Base-by-base conservation (phyloP, 129 eudicot genomes). In the Lonicera japonica region DNA sequence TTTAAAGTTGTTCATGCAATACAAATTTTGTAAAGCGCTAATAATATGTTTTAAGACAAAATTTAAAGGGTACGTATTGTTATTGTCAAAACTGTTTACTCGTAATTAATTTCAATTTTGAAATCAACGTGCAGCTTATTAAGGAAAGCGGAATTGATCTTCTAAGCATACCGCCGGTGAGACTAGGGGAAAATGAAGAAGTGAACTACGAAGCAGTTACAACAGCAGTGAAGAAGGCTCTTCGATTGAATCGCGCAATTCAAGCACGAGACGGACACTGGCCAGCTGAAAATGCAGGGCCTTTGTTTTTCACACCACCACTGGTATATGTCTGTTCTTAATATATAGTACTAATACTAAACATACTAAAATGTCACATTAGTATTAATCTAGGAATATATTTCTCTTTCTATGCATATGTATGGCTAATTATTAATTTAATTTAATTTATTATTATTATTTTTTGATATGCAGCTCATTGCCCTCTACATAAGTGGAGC, bases 261-360 rank as follows among this genome's bases (percentile, higher is more conserved):
- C 89, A 82, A 67, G 76, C 95, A 15, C 83, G 75, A 24, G 95
- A 86, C 48, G 95, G 95, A 20, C 95, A 82, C 20, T 86, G 95
- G 89, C 81, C 95, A 8, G 81, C 95, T 21, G 95, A 79, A 73
- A 77, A 77, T 66, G 79, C 84, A 0, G 95, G 89, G 11, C 86
- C 86, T 21, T 53, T 82, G 80, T 82, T 80, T 38, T 80, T 83
- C 40, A 74, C 82, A 20, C 87, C 87, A 15, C 90, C 86, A 19
- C 63, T 86, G 53, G 95, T 86, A 79, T 63, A 60, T 34, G 4
- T 4, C 21, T n/a, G 1, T 1, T 7, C 6, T 14, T 36, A 18
- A 4, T 16, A 14, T 14, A 11, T 3, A 50, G n/a, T n/a, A n/a
- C n/a, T n/a, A n/a, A n/a, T n/a, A n/a, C n/a, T n/a, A n/a, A 29